A percentile compares a stretch with the other conserved stretches of the same genome.
Conservation (phyloP, 1,139 yeast genomes). For the Suhomyces yuchorum region DNA sequence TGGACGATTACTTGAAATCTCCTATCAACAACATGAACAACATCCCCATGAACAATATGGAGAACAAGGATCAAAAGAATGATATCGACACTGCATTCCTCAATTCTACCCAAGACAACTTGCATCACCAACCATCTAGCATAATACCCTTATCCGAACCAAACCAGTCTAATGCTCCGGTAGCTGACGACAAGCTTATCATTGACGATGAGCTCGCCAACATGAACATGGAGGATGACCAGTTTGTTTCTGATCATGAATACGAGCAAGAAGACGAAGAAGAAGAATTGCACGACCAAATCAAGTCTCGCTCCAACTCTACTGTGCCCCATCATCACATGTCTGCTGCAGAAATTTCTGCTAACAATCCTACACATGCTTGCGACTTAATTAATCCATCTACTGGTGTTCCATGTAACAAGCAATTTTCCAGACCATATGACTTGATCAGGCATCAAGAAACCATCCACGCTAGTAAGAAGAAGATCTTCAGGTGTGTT, state of each 20-base stretch:
- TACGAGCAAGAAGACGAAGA: conserved; percentile 14
- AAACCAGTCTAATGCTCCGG: conserved; percentile 1
- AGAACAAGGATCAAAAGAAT: conserved; percentile 13
- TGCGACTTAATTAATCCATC: conserved; percentile 61
- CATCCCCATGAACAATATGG: conserved; percentile 1
- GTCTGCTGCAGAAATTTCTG: conserved; percentile 22
- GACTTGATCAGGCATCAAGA: conserved; percentile 54
- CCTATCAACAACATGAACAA: neutral
- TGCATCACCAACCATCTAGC: conserved; percentile 4
- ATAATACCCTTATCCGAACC: conserved; percentile 1
- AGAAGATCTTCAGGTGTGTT: conserved; percentile 52
- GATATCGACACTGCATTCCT: conserved; percentile 17
- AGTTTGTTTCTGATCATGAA: conserved; percentile 6
- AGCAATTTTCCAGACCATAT: conserved; percentile 51
- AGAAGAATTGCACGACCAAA: neutral
- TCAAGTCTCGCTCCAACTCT: neutral
- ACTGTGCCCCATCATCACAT: conserved; percentile 5
- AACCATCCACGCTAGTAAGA: conserved; percentile 51
- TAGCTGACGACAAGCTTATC: conserved; percentile 7
- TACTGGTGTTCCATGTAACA: conserved; percentile 46
- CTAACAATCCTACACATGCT: conserved; percentile 39
- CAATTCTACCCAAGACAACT: conserved; percentile 12
- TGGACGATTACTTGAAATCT: conserved; percentile 19
- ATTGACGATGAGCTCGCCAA: conserved; percentile 14
- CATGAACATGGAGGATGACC: conserved; percentile 14